Evolutionary conservation across 2,329 filamentous ascomycete genomes (phyloP).

Genomic region (Chalaropsis ovoidea): DNA sequence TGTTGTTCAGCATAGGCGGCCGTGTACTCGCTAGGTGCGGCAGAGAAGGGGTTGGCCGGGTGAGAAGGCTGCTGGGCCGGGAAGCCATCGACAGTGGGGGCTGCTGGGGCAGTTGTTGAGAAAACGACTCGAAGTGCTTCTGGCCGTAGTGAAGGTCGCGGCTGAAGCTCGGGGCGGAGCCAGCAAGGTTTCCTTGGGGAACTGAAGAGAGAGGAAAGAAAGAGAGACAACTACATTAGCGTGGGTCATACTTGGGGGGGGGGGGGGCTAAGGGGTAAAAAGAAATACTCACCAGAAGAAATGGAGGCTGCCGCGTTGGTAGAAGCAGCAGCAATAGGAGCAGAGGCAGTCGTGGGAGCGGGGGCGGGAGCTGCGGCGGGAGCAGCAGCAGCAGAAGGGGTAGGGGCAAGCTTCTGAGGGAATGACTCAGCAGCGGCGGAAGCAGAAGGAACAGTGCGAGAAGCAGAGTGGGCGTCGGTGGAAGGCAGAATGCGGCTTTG

Average conservation of each 20-base stretch:
- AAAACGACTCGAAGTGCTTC: conserved; percentile 61
- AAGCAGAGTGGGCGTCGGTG: conserved; percentile 80
- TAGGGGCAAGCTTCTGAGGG: conserved; percentile 43
- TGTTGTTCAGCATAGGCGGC: conserved; percentile 75
- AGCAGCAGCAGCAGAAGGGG: conserved; percentile 29
- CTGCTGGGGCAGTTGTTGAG: conserved; percentile 47
- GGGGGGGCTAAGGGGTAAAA: neutral
- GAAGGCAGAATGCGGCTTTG: conserved; percentile 91
- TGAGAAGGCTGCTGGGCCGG: conserved; percentile 47
- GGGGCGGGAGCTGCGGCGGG: conserved; percentile 19
- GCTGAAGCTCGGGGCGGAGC: conserved; percentile 20
- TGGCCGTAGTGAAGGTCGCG: conserved; percentile 23
- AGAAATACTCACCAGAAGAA: conserved; percentile 8
- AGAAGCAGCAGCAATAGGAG: conserved; percentile 29
- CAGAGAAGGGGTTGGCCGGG: conserved; percentile 58
- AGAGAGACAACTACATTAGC: neutral
- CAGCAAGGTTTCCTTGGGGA: conserved; percentile 12
- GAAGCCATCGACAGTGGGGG: conserved; percentile 21
- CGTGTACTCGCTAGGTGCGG: conserved; percentile 68
- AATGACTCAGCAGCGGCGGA: conserved; percentile 49
- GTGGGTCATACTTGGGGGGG: too few species aligned
- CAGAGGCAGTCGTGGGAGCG: conserved; percentile 27
- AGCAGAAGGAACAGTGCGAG: conserved; percentile 78
- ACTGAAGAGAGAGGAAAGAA: neutral
- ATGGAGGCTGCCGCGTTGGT: neutral